Percentiles rank a stretch among this genome's conserved stretches.
phyloP scores from a whole-genome alignment of 2,329 filamentous ascomycete genomes.

The Colletotrichum agaves region DNA sequence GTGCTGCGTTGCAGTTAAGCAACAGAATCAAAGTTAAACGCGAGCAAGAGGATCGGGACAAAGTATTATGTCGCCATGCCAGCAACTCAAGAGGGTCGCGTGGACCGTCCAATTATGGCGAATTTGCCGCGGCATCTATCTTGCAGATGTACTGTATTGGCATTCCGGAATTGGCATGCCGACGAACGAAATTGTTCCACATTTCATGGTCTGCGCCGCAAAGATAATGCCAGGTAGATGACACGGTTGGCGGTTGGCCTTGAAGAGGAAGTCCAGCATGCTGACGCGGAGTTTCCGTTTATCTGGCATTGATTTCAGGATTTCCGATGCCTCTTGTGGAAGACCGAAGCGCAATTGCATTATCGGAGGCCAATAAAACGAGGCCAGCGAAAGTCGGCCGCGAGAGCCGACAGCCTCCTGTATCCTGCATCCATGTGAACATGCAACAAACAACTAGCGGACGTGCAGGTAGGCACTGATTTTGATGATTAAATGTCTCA shows the following conservation, averaged over 20 bases:
- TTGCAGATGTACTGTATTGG: neutral
- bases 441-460: neutral
- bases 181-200: neutral
- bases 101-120: neutral
- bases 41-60: neutral
- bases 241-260: neutral
- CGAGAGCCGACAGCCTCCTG: too few species aligned
- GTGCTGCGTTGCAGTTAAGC: too few species aligned
- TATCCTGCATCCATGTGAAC: neutral
- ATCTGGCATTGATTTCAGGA: neutral
- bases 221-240: neutral
- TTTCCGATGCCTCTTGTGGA: neutral
- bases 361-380: neutral
- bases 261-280: neutral
- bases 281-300: neutral
- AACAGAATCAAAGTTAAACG: too few species aligned
- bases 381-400: too few species aligned
- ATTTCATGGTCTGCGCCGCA: neutral
- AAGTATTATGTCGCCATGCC: neutral
- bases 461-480: too few species aligned
- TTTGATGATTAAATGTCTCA: too few species aligned
- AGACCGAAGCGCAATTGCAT: neutral
- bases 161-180: neutral
- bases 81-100: neutral
- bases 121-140: neutral